Evolutionary conservation across 2,329 filamentous ascomycete genomes (phyloP).

Genomic region (Botrytis hyacinthi): DNA sequence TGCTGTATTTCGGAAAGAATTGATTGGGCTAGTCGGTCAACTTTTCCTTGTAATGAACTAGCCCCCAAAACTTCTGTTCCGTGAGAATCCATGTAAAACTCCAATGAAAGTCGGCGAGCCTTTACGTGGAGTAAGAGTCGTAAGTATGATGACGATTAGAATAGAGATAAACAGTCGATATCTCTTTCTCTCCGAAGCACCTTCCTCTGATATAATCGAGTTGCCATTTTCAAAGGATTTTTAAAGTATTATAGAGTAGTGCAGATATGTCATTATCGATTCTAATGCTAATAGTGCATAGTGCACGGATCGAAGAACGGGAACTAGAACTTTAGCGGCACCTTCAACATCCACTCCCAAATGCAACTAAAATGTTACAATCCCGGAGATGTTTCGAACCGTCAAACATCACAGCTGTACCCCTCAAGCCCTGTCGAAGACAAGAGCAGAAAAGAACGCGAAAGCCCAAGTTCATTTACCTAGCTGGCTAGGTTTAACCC

Average conservation of each 20-base stretch:
- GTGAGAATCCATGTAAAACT: not conserved
- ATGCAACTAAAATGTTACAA: conserved; percentile 9
- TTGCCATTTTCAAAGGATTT: not conserved
- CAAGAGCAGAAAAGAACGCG: not conserved
- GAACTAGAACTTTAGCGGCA: conserved; percentile 14
- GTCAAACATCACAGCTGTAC: conserved; percentile 1
- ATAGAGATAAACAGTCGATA: not conserved
- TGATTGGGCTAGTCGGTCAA: conserved; percentile 14
- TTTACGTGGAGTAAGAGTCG: not conserved
- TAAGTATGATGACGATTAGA: not conserved
- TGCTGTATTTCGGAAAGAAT: conserved; percentile 3
- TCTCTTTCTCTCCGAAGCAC: not conserved
- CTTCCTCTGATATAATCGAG: not conserved
- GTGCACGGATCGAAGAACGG: conserved; percentile 18
- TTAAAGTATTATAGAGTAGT: not conserved
- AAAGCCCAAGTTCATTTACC: not conserved
- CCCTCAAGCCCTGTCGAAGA: conserved; percentile 3
- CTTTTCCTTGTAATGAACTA: conserved; percentile 1
- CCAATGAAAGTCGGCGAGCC: not conserved
- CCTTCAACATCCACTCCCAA: not conserved
- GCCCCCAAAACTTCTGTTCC: not conserved
- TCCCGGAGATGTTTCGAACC: conserved; percentile 1
- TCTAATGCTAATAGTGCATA: conserved; percentile 6
- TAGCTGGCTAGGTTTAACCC: not conserved
- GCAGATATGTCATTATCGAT: not conserved